These are phyloP conservation scores for Tieghemiomyces parasiticus DNA, from an alignment of 192 early-diverging fungal genomes.

Conservation along the genomic window DNA sequence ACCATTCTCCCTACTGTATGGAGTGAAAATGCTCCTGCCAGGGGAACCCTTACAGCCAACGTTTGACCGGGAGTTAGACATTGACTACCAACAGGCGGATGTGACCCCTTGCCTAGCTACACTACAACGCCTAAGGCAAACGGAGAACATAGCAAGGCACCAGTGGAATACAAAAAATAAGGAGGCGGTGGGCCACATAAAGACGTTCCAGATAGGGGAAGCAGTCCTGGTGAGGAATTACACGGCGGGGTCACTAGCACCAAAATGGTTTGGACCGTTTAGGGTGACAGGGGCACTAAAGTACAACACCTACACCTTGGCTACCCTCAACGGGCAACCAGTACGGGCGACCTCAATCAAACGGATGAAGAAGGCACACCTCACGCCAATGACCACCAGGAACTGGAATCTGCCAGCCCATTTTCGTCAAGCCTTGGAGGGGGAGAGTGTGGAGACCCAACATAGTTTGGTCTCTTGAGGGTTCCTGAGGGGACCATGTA, in stretches of 20 bases:
- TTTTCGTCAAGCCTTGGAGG: not conserved
- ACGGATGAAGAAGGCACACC: not conserved
- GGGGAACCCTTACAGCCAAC: not conserved
- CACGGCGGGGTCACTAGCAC: not conserved
- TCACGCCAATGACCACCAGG: not conserved
- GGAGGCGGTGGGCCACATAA: not conserved
- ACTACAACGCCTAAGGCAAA: too few species aligned
- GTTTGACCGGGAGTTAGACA: not conserved
- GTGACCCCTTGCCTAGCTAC: too few species aligned
- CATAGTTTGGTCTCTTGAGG: too few species aligned
- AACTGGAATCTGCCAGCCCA: not conserved
- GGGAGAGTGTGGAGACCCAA: slow-evolving; percentile 7
- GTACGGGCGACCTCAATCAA: too few species aligned
- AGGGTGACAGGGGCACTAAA: not conserved
- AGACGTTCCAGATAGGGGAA: not conserved
- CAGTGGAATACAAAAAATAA: not conserved
- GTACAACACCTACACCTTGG: not conserved
- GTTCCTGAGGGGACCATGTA: too few species aligned
- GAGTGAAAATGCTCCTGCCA: not conserved
- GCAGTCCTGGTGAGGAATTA: not conserved
- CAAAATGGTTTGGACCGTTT: slow-evolving; percentile 8
- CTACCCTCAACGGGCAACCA: not conserved
- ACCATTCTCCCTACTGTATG: not conserved
- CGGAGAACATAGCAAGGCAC: not conserved
- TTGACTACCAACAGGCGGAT: too few species aligned